Evolutionary conservation across 1,139 yeast species (phyloP).

Genomic region (Geotrichum klebahnii): DNA sequence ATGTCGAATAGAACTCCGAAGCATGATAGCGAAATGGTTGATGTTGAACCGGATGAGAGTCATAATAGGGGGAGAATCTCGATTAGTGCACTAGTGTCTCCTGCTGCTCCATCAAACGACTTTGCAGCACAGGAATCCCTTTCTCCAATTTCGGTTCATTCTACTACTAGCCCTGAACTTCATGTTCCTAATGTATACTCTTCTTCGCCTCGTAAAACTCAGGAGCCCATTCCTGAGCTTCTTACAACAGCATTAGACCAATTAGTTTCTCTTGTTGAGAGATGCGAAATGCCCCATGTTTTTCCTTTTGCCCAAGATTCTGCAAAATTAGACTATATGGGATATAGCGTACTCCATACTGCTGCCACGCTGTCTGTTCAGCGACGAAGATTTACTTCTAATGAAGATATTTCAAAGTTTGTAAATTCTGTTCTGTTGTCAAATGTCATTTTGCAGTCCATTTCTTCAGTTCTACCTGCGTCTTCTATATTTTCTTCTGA

Average conservation of each 20-base stretch:
- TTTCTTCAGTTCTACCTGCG: slow-evolving; percentile 14
- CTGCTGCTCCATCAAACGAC: not conserved
- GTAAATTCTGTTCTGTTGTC: slow-evolving; percentile 8
- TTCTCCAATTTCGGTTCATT: not conserved
- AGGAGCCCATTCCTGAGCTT: slow-evolving; percentile 1
- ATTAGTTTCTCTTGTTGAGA: slow-evolving; percentile 4
- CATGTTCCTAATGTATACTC: not conserved
- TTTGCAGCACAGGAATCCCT: not conserved
- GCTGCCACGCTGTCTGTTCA: slow-evolving; percentile 58
- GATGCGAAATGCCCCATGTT: slow-evolving; percentile 13
- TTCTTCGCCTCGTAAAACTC: not conserved
- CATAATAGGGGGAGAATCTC: slow-evolving; percentile 16
- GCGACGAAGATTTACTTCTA: slow-evolving; percentile 1
- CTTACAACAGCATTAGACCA: slow-evolving; percentile 5
- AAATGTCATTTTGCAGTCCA: not conserved
- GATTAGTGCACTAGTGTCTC: slow-evolving; percentile 20
- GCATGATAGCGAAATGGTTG: slow-evolving; percentile 16
- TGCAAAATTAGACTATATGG: slow-evolving; percentile 49
- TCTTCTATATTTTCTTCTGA: slow-evolving; percentile 7
- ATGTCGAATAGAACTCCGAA: not conserved
- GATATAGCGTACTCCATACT: slow-evolving; percentile 51
- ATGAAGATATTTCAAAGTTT: slow-evolving; percentile 2
- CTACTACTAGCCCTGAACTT: not conserved
- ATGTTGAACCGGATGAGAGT: not conserved
- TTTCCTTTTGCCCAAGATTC: slow-evolving; percentile 3